Evolutionary conservation across 2,329 filamentous ascomycete species (phyloP).

Genomic region (Coniosporium tulheliwenetii): DNA sequence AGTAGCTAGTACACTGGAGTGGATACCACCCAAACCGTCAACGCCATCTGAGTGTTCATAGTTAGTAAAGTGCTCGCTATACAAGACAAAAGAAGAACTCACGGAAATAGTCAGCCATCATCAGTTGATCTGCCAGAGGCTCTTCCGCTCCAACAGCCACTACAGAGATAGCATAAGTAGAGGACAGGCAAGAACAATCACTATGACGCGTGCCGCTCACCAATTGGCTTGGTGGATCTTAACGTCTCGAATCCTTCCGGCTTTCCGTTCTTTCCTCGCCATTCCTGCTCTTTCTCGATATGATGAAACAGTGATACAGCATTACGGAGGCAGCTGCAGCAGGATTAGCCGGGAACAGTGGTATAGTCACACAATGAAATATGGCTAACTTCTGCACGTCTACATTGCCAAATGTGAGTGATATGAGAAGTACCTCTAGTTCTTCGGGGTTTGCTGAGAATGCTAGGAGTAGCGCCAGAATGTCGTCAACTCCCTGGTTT

Average conservation of each 20-base stretch:
- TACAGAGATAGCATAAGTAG: slow-evolving; percentile 5
- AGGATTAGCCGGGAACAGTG: background rate
- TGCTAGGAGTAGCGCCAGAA: slow-evolving; percentile 75
- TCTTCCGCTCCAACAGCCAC: slow-evolving; percentile 78
- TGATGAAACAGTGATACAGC: slow-evolving; percentile 83
- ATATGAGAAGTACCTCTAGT: slow-evolving; percentile 71
- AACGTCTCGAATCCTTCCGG: slow-evolving; percentile 59
- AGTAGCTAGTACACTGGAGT: slow-evolving; percentile 19
- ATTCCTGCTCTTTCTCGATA: slow-evolving; percentile 74
- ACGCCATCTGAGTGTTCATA: slow-evolving; percentile 21
- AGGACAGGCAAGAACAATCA: background rate
- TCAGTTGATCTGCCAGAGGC: slow-evolving; percentile 65
- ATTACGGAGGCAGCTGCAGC: slow-evolving; percentile 63
- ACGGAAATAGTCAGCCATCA: slow-evolving; percentile 68
- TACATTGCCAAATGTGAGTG: slow-evolving; percentile 88
- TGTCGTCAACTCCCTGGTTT: slow-evolving; percentile 64
- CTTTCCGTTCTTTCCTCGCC: slow-evolving; percentile 56
- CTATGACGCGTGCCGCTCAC: slow-evolving; percentile 7
- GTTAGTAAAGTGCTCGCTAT: background rate
- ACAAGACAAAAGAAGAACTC: slow-evolving; percentile 16
- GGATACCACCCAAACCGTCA: slow-evolving; percentile 33
- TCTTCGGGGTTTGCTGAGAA: slow-evolving; percentile 71
- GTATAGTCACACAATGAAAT: background rate
- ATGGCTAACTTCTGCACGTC: slow-evolving; percentile 55
- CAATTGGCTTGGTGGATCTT: slow-evolving; percentile 56